A percentile compares a stretch with the other conserved stretches of the same genome.
Conservation (phyloP, 352 stramenopile species). For the Globisporangium paddicum region DNA sequence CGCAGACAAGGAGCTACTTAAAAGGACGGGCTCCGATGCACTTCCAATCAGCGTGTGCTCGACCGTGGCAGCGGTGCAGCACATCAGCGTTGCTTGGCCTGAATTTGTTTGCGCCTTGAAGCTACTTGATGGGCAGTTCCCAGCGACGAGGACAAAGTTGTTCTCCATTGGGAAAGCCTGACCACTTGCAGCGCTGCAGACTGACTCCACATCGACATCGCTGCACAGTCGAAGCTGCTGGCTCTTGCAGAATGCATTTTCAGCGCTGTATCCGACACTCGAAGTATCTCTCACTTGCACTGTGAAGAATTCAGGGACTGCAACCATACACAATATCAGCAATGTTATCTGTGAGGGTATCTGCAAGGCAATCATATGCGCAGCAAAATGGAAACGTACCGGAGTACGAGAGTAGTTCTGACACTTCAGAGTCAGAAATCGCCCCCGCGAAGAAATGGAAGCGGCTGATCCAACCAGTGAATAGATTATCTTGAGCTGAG, state of each 20-base stretch:
- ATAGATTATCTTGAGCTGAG: conserved; percentile 15
- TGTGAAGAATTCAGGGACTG: conserved; percentile 6
- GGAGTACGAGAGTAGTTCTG: conserved; percentile 32
- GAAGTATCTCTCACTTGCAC: not conserved
- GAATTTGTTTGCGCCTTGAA: conserved; percentile 20
- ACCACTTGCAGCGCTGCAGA: not conserved
- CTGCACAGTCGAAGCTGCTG: conserved; percentile 33
- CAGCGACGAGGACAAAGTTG: not conserved
- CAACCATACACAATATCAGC: not conserved
- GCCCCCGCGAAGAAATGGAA: conserved; percentile 40
- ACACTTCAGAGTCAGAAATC: conserved; percentile 29
- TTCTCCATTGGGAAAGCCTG: conserved; percentile 3
- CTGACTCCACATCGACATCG: conserved; percentile 28
- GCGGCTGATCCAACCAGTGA: conserved; percentile 39
- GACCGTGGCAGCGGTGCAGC: conserved; percentile 21
- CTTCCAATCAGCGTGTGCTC: not conserved
- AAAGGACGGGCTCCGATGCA: not conserved
- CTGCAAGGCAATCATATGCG: not conserved
- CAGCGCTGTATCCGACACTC: not conserved
- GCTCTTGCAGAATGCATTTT: conserved; percentile 18
- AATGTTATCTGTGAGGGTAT: not conserved
- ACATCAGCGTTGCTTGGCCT: conserved; percentile 24
- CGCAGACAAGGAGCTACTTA: conserved; percentile 7
- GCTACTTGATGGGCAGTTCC: not conserved
- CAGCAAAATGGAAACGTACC: conserved; percentile 16